Percentiles rank a stretch among this genome's conserved stretches.
Conservation (phyloP, 331 rosid genomes). For the Quercus tomentella region DNA sequence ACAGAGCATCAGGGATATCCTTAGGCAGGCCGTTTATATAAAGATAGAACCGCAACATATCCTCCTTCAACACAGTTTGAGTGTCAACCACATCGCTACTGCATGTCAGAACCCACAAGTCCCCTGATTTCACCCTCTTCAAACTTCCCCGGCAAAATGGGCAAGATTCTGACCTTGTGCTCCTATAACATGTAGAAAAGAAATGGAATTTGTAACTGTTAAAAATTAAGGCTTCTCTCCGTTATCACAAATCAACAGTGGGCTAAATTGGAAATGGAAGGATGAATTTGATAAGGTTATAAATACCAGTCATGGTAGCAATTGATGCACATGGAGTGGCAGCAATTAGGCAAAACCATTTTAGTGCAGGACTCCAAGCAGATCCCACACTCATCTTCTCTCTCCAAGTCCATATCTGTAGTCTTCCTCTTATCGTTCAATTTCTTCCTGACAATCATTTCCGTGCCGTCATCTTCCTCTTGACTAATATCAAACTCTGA, state of each 20-base stretch:
- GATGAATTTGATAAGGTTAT: not conserved
- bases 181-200: slow-evolving; percentile 31
- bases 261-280: not conserved
- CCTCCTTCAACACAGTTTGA: slow-evolving; percentile 51
- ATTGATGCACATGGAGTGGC: slow-evolving; percentile 78
- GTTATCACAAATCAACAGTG: not conserved
- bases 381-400: slow-evolving; percentile 83
- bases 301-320: slow-evolving; percentile 70
- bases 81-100: slow-evolving; percentile 52
- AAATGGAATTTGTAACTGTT: not conserved
- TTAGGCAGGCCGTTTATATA: slow-evolving; percentile 62
- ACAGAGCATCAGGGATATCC: slow-evolving; percentile 53
- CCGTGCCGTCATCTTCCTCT: slow-evolving; percentile 33
- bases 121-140: slow-evolving; percentile 58
- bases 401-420: slow-evolving; percentile 39
- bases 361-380: slow-evolving; percentile 72
- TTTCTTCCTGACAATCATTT: slow-evolving; percentile 25
- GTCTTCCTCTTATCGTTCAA: slow-evolving; percentile 28
- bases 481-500: slow-evolving; percentile 25
- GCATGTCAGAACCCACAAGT: slow-evolving; percentile 72
- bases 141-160: slow-evolving; percentile 83
- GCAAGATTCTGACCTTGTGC: slow-evolving; percentile 67
- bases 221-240: not conserved
- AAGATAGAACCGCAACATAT: slow-evolving; percentile 47
- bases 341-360: slow-evolving; percentile 76